Base-by-base conservation (phyloP, 106 monocot genomes). In the Dendrobium chrysotoxum region DNA sequence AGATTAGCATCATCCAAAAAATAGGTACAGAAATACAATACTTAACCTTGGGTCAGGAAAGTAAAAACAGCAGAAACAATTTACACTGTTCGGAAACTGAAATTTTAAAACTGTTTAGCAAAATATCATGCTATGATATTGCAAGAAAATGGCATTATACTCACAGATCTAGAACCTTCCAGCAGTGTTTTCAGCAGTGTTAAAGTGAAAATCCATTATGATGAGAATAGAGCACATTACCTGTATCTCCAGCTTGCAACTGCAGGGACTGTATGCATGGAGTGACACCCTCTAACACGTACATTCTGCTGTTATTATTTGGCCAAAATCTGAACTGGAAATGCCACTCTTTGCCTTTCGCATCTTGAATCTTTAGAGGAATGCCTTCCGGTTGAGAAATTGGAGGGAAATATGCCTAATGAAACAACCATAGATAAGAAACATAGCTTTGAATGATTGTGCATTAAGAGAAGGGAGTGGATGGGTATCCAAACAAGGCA, bases 241-340 rank as follows among this genome's bases (percentile, higher is more conserved):
- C 98, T 83, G 86, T 99, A 66, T 99, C 98, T 68, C 98, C 98
- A 40, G 98, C 98, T 84, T 95, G 95, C 80, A 99, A 84, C 79
- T 99, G 92, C 93, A 99, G 88, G 71, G 98, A 88, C 72, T 99
- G 98, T 81, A 99, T 99, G 85, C 98, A 99, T 78, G 98, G 98
- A 78, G 98, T 95, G n/a, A 99, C 94, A 38, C 98, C 98, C 81
- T 99, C 98, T 84, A 99, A 87, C 74, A 99, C 98, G 87, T 99
- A 99, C 98, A 99, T 99, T 81, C 98, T 91, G 77, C 98, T 99
- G 75, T 99, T 99, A 78, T 99, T 99, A 87, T 99, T 99, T 47
- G 98, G 98, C 98, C 98, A 99, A 78, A 91, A 99, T 78, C 98
- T 92, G 73, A 99, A 99, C 75, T 99, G 98, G 81, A 95, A 95